These are phyloP conservation scores for Akanthomyces lecanii DNA, from an alignment of 2,329 filamentous ascomycete genomes.

Conservation along the genomic window DNA sequence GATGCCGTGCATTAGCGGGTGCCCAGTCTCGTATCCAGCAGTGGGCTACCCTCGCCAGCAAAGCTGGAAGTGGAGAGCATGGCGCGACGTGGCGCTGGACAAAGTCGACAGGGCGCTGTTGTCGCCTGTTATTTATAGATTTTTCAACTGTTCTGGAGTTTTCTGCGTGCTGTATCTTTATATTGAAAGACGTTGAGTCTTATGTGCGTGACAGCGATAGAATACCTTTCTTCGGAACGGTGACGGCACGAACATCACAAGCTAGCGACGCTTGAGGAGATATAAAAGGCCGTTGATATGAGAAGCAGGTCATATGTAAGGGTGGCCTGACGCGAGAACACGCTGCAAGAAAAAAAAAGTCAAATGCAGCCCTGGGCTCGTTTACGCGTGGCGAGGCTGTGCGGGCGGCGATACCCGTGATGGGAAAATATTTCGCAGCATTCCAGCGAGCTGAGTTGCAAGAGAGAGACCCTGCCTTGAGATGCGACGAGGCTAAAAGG, in stretches of 20 bases:
- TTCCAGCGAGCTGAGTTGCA: neutral
- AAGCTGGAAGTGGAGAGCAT: neutral
- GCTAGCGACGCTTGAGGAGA: too few relatives aligned
- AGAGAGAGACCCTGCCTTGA: neutral
- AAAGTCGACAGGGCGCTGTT: neutral
- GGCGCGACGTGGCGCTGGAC: neutral
- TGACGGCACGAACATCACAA: too few relatives aligned
- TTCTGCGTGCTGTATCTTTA: neutral
- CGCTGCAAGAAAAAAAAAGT: neutral
- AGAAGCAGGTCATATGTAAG: neutral
- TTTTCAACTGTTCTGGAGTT: neutral
- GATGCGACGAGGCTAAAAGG: neutral
- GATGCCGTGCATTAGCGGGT: conserved; percentile 1
- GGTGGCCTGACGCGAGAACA: neutral
- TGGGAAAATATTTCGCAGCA: neutral
- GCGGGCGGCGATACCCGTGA: neutral
- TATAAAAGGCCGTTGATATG: neutral
- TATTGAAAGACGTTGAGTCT: too few relatives aligned
- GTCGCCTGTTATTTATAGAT: neutral
- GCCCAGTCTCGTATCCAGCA: neutral
- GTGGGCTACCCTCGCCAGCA: neutral
- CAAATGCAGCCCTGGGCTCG: neutral
- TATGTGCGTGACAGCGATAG: too few relatives aligned
- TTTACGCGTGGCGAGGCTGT: neutral
- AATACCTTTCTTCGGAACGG: too few relatives aligned